A percentile compares a stretch with the other conserved stretches of the same genome.
Evolutionary conservation across 2,329 filamentous ascomycete genomes (phyloP).

Genomic region (Xylariaceae sp.): DNA sequence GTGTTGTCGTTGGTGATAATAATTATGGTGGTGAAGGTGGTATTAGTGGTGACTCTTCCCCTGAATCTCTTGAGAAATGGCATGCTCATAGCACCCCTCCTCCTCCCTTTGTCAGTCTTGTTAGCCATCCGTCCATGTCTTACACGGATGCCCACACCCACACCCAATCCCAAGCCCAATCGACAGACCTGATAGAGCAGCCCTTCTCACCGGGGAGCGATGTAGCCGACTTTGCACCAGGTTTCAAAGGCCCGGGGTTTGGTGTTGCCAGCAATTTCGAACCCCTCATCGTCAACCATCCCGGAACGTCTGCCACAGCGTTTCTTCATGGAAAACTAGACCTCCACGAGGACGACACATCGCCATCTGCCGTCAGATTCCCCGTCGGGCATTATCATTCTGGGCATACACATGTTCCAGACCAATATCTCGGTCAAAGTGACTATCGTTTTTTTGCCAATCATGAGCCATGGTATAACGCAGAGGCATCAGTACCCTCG

Average conservation of each 20-base stretch:
- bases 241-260: constrained; percentile 20
- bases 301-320: not conserved
- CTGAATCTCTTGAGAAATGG: constrained; percentile 20
- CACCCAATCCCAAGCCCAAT: constrained; percentile 3
- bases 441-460: not conserved
- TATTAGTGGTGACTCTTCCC: not conserved
- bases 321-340: constrained; percentile 10
- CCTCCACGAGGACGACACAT: not conserved
- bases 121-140: constrained; percentile 19
- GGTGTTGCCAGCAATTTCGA: constrained; percentile 15
- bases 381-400: constrained; percentile 5
- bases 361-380: not conserved
- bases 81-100: not conserved
- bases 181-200: constrained; percentile 5
- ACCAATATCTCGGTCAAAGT: constrained; percentile 1
- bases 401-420: constrained; percentile 1
- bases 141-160: constrained; percentile 20
- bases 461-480: constrained; percentile 11
- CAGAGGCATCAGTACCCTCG: not conserved
- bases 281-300: constrained; percentile 2
- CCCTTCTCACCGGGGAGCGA: constrained; percentile 13
- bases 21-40: not conserved
- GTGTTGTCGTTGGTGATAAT: not conserved
- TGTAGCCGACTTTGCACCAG: constrained; percentile 12
- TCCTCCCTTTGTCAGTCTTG: constrained; percentile 5